A percentile compares a stretch with the other conserved stretches of the same genome.
phyloP scores from a whole-genome alignment of 2,329 filamentous ascomycete species.

The Monilinia fructigena region DNA sequence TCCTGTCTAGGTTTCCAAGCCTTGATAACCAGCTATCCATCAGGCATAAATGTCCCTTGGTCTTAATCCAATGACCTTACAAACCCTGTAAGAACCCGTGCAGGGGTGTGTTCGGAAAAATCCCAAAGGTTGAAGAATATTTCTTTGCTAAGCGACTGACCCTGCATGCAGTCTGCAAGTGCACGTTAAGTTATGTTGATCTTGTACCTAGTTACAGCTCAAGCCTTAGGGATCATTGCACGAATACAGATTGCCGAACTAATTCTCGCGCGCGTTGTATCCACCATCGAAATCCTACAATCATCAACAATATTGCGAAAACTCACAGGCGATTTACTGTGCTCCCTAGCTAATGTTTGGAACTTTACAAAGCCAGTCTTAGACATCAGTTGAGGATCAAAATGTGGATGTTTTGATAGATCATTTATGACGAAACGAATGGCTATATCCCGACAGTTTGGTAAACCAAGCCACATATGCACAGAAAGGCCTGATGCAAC shows the following conservation, averaged over 20 bases:
- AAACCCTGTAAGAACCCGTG: not conserved
- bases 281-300: not conserved
- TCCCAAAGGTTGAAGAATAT: conserved; percentile 2
- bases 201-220: not conserved
- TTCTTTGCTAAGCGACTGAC: conserved; percentile 11
- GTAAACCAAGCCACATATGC: no score
- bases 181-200: not conserved
- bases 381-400: conserved; percentile 3
- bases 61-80: conserved; percentile 5
- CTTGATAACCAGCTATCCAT: not conserved
- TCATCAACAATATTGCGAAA: not conserved
- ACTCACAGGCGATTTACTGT: not conserved
- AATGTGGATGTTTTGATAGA: not conserved
- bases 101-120: conserved; percentile 7
- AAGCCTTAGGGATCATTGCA: not conserved
- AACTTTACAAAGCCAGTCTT: not conserved
- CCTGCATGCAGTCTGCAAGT: conserved; percentile 20
- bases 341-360: not conserved
- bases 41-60: conserved; percentile 2
- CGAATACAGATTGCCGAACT: not conserved
- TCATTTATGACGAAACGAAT: conserved; percentile 1
- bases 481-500: no score
- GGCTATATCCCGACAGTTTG: no score
- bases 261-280: not conserved
- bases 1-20: not conserved